Base-by-base conservation (phyloP, 768 basidiomycete species). In the Mrakia frigida region DNA sequence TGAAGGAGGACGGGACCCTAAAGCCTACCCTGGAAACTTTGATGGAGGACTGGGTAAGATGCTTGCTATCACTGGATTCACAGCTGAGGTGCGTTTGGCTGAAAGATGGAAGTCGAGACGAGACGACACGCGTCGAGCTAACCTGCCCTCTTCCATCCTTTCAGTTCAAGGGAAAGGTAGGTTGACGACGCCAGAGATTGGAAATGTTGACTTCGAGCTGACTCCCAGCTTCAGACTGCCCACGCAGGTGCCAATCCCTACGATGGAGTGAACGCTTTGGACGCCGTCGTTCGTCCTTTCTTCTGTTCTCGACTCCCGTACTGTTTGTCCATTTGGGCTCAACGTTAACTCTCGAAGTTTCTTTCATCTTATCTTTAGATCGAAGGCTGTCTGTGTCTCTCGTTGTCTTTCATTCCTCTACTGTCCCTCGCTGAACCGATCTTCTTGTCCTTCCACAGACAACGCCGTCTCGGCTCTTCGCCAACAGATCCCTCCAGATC, bases 181-280 rank as follows among this genome's bases (percentile, higher is more conserved):
- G 46, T 43, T 13, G 2, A 10, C 43, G n/a, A n/a, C n/a, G n/a
- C n/a, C n/a, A n/a, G n/a, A n/a, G n/a, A n/a, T 46, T 46, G 43
- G 14, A 46, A 46, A 14, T 43, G 43, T 13, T 43, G 43, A 43
- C 16, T 13, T 11, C 43, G 2, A 2, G 46, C 16, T 50, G 10
- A 6, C 16, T 14, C 10, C 16, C 18, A 6, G n/a, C n/a, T n/a
- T n/a, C 18, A 50, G 63, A 79, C 80, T 18, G 81, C 81, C 0
- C 81, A 82, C 78, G 81, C 81, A 0, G 81, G 80, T 0, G 80
- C 81, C 10, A 81, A 80, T 79, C 81, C 81, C 1, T 77, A 76
- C 74, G 67, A 46, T 43, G 80, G 78, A 2, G 77, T 81, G 77
- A 81, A 81, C 65, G 80, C 79, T 31, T 77, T 80, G n/a, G 80